phyloP scores from a whole-genome alignment of 495 filamentous ascomycete species.

The Penicillium simplicissimum region DNA sequence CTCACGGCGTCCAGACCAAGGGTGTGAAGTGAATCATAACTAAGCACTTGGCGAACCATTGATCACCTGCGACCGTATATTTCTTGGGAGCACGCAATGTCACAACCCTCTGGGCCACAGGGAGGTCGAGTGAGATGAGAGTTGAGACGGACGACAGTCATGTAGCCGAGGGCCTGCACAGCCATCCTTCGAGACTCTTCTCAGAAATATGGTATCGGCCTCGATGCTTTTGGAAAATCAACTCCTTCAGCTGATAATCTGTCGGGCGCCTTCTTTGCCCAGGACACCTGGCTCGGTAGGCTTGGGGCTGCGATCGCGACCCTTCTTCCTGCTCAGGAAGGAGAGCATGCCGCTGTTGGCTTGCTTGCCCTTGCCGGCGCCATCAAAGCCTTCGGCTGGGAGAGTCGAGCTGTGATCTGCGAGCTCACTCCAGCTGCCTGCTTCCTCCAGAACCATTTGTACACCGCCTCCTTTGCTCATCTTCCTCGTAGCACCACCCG shows the following conservation, averaged over 20 bases:
- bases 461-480: conserved; percentile 80
- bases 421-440: conserved; percentile 85
- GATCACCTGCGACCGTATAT: background rate
- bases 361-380: conserved; percentile 49
- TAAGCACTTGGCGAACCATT: background rate
- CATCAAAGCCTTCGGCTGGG: conserved; percentile 60
- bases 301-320: conserved; percentile 87
- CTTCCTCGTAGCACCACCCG: conserved; percentile 50
- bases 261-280: conserved; percentile 89
- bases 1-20: background rate
- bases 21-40: background rate
- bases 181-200: background rate
- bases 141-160: background rate
- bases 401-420: conserved; percentile 81
- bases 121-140: background rate
- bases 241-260: conserved; percentile 46
- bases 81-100: background rate
- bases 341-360: conserved; percentile 78
- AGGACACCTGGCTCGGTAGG: conserved; percentile 90
- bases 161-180: background rate
- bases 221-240: background rate
- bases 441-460: conserved; percentile 86
- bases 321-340: conserved; percentile 85
- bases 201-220: background rate
- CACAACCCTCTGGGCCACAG: background rate